Evolutionary conservation across 1,284 basidiomycete genomes (phyloP).

Genomic region (Flammula alnicola): DNA sequence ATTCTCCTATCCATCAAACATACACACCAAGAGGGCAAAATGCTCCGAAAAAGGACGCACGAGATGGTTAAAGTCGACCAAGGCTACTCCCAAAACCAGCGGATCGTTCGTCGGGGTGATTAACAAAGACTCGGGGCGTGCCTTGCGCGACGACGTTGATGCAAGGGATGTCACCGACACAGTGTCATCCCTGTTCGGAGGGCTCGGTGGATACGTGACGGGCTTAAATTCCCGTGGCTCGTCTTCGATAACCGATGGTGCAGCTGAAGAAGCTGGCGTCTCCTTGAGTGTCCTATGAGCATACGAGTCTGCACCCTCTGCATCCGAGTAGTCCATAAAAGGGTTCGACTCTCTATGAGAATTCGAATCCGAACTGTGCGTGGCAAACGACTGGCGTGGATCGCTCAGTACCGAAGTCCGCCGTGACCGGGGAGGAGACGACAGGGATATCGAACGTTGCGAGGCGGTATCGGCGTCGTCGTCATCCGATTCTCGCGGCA

Average conservation of each 20-base stretch:
- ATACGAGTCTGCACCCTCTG: constrained; percentile 48
- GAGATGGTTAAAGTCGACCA: constrained; percentile 91
- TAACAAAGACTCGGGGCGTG: constrained; percentile 76
- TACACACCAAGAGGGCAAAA: too few relatives aligned
- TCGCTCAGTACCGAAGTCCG: constrained; percentile 38
- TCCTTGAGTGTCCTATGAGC: constrained; percentile 42
- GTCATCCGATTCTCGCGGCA: constrained; percentile 42
- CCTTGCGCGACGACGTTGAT: constrained; percentile 72
- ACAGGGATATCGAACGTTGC: constrained; percentile 74
- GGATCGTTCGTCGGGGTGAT: constrained; percentile 61
- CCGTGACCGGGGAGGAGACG: constrained; percentile 58
- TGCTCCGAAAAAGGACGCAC: constrained; percentile 45
- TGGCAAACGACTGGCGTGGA: constrained; percentile 35
- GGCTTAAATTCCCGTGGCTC: constrained; percentile 23
- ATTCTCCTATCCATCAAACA: constrained; percentile 15
- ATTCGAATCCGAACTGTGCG: constrained; percentile 41
- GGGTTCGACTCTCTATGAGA: constrained; percentile 48
- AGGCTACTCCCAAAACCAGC: constrained; percentile 79
- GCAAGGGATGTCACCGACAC: constrained; percentile 67
- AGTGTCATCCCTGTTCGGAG: constrained; percentile 51
- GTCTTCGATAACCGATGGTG: constrained; percentile 53
- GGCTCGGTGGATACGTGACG: constrained; percentile 62
- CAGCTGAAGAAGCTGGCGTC: constrained; percentile 54
- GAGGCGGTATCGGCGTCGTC: constrained; percentile 79
- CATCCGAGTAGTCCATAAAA: constrained; percentile 34